Evolutionary conservation across 495 filamentous ascomycete genomes (phyloP), one percentile per base, ranked within the genome.

Genomic region (Xylaria palmicola): DNA sequence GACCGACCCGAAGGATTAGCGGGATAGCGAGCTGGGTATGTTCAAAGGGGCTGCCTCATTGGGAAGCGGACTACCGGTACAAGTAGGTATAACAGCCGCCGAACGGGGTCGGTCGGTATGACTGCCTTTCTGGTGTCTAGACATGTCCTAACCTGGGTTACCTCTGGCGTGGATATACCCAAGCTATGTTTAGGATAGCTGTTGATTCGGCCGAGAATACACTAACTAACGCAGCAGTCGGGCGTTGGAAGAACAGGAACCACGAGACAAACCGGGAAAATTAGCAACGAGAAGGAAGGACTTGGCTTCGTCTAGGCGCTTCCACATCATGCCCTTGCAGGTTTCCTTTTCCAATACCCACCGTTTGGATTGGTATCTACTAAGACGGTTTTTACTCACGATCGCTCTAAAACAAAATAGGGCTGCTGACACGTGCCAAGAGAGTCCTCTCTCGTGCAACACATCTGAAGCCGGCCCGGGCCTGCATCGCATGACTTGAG

Each of bases 401-500:
- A 19, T 50, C 30, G 26, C 27, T 19, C 9, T 4, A 22, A 22
- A n/a, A 17, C 13, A 34, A 43, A 8, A n/a, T 30, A 56, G 15
- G 37, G 39, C n/a, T 27, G 40, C 39, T 44, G 53, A 56, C 26
- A 44, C 39, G 15, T 27, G 53, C 39, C 53, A 30, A 30, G 39
- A 34, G 1, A 43, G 24, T 8, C 6, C 53, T 26, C n/a, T 43
- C 20, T 27, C 24, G 26, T 27, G 39, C 22, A 54, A 56, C 39
- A 44, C 1, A 56, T 34, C 37, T 56, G 20, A 56, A 56, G 53
- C 53, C 53, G 39, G 53, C 39, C 39, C 53, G 53, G 53, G 26
- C 27, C 39, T 56, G 37, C 26, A 43, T 26, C 26, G 51, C 51
- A 55, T 55, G 24, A 13, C 34, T 56, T 34, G 37, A 44, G 39